These are phyloP conservation scores for Halenospora varia DNA, from an alignment of 495 filamentous ascomycete genomes.

Conservation along the genomic window DNA sequence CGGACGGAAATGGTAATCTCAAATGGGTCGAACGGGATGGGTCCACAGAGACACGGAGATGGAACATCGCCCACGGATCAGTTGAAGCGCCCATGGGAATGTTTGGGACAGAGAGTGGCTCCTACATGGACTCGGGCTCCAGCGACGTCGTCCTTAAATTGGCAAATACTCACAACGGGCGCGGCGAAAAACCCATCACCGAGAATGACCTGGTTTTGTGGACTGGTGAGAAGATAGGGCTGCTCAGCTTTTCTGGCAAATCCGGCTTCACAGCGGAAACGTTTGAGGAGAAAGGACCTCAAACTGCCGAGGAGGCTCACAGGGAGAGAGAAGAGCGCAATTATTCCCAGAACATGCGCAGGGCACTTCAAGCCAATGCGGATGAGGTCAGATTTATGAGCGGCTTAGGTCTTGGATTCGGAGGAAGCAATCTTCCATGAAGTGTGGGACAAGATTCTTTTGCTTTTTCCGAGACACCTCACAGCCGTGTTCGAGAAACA, in stretches of 20 bases:
- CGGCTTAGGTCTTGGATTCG: conserved; percentile 54
- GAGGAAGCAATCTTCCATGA: conserved; percentile 1
- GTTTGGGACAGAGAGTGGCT: conserved; percentile 38
- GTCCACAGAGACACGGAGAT: conserved; percentile 70
- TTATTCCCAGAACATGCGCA: conserved; percentile 67
- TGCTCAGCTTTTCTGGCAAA: conserved; percentile 57
- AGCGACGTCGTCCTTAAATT: conserved; percentile 70
- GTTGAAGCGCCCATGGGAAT: conserved; percentile 32
- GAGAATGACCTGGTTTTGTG: conserved; percentile 70
- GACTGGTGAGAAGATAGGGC: conserved; percentile 76
- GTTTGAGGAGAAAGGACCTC: conserved; percentile 40
- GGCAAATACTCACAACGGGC: conserved; percentile 52
- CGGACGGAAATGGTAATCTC: conserved; percentile 77
- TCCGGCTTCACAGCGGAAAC: conserved; percentile 41
- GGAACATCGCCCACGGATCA: conserved; percentile 59
- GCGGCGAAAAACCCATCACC: conserved; percentile 32
- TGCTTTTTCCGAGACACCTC: conserved; percentile 14
- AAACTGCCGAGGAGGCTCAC: conserved; percentile 36
- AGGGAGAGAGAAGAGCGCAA: conserved; percentile 44
- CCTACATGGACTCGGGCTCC: conserved; percentile 35
- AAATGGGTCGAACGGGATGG: conserved; percentile 94
- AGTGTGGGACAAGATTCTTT: conserved; percentile 16
- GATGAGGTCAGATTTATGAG: conserved; percentile 77
- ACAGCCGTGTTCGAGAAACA: background rate
- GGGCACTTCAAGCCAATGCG: conserved; percentile 72